Percentiles rank a stretch among this genome's conserved stretches.
phyloP scores from a whole-genome alignment of 805 yeast genomes.

The Huiozyma naganishii region DNA sequence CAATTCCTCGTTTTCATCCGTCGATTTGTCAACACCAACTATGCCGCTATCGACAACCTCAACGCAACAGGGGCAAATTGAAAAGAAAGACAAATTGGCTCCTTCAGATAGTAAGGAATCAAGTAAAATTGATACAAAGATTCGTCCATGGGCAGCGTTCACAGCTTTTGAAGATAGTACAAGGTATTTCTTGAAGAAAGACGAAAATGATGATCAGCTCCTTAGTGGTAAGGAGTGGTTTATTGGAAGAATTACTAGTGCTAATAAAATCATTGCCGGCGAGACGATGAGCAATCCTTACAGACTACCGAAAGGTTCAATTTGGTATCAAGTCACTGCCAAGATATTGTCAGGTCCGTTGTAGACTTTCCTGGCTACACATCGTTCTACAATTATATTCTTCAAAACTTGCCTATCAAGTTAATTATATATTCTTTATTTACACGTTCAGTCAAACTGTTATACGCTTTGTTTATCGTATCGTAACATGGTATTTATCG shows the following conservation, averaged over 20 bases:
- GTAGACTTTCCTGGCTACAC: no score
- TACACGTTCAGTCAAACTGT: no score
- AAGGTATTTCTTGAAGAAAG: conserved; percentile 58
- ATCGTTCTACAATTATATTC: no score
- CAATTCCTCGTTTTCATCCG: conserved; percentile 27
- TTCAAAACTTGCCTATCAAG: no score
- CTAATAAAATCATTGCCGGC: conserved; percentile 46
- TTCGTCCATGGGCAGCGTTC: conserved; percentile 87
- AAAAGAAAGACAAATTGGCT: background rate
- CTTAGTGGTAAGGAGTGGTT: conserved; percentile 60
- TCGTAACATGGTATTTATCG: conserved; percentile 42
- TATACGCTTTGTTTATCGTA: conserved; percentile 30
- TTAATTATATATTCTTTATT: background rate
- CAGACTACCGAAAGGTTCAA: conserved; percentile 46
- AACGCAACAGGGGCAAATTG: background rate
- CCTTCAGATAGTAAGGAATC: background rate
- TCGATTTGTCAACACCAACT: conserved; percentile 24
- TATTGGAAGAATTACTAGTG: conserved; percentile 54
- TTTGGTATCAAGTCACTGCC: conserved; percentile 58
- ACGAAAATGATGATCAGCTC: conserved; percentile 1
- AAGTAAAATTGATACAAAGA: conserved; percentile 4
- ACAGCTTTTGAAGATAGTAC: conserved; percentile 68
- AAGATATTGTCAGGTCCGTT: conserved; percentile 7
- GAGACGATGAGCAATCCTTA: conserved; percentile 47
- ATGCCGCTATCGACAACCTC: conserved; percentile 15